phyloP scores from a whole-genome alignment of 2,329 filamentous ascomycete species.

The Ambrosiella beaveri region DNA sequence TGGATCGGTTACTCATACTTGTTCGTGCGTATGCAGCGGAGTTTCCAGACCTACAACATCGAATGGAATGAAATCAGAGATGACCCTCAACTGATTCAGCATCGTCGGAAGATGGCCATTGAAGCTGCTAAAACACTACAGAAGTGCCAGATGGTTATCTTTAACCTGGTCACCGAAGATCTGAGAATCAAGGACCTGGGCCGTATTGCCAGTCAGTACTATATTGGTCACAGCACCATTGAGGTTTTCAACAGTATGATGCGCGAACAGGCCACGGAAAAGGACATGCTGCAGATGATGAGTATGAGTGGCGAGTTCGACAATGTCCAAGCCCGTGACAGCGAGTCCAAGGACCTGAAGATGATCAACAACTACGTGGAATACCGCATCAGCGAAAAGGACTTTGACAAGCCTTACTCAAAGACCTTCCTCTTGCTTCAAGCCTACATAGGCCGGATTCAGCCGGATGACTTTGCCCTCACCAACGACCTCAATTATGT shows the following conservation, averaged over 20 bases:
- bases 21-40: conserved; percentile 89
- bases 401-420: conserved; percentile 53
- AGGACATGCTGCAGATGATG: conserved; percentile 89
- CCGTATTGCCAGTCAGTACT: conserved; percentile 91
- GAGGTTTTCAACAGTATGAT: conserved; percentile 96
- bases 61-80: conserved; percentile 83
- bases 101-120: conserved; percentile 70
- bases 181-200: conserved; percentile 88
- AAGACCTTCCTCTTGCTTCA: conserved; percentile 96
- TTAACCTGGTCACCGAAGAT: conserved; percentile 72
- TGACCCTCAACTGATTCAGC: conserved; percentile 72
- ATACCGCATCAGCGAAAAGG: conserved; percentile 24
- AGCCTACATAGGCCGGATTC: conserved; percentile 75
- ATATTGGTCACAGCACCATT: conserved; percentile 82
- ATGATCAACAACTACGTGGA: conserved; percentile 43
- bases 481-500: conserved; percentile 88
- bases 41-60: conserved; percentile 83
- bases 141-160: conserved; percentile 96
- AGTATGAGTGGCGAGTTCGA: conserved; percentile 96
- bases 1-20: conserved; percentile 98
- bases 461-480: conserved; percentile 83
- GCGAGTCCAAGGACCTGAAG: conserved; percentile 71
- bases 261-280: conserved; percentile 68
- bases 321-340: conserved; percentile 86
- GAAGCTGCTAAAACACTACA: conserved; percentile 77